phyloP scores from a whole-genome alignment of 331 rosid genomes.

The Pyracantha coccinea region DNA sequence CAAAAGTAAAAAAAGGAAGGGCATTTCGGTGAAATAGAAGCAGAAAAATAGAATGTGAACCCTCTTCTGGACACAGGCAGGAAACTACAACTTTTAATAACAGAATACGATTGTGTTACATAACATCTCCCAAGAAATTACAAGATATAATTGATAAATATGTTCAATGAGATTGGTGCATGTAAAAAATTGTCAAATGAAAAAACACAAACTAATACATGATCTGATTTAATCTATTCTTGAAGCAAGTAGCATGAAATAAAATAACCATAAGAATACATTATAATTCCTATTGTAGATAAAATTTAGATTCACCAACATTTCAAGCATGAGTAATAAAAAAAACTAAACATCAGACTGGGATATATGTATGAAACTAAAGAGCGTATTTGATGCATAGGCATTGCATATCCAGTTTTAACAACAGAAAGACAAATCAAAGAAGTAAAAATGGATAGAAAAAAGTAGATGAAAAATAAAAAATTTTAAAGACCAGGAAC shows the following conservation, averaged over 20 bases:
- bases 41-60: background rate
- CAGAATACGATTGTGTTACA: background rate
- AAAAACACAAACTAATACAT: background rate
- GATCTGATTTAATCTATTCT: background rate
- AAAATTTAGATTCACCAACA: background rate
- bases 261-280: background rate
- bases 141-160: background rate
- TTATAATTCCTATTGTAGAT: background rate
- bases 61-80: background rate
- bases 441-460: background rate
- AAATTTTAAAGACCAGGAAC: background rate
- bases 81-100: background rate
- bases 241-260: background rate
- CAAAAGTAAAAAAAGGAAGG: background rate
- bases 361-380: background rate
- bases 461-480: no score
- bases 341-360: background rate
- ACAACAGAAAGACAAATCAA: background rate
- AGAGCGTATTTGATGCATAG: background rate
- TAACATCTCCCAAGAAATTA: background rate
- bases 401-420: background rate
- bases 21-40: background rate
- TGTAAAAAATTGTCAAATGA: background rate
- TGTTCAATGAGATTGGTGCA: background rate
- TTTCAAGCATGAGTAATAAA: background rate